phyloP scores from a whole-genome alignment of 2,329 filamentous ascomycete genomes.

The Davidsoniella australis region DNA sequence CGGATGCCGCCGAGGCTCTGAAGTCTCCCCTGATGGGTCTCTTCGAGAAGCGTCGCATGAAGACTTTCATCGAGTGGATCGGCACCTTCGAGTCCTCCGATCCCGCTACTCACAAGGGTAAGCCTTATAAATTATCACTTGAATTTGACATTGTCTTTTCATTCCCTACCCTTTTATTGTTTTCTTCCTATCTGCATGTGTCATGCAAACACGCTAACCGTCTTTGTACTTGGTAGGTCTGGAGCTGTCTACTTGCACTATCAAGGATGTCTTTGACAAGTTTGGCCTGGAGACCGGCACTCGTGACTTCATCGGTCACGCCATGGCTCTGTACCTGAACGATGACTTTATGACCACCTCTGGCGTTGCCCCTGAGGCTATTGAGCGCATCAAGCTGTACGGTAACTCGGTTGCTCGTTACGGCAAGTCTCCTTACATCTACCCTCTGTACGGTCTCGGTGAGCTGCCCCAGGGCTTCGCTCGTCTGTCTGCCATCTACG shows the following conservation, averaged over 20 bases:
- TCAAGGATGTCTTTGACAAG: slow-evolving; percentile 99
- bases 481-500: slow-evolving; percentile 93
- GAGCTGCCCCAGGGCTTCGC: slow-evolving; percentile 97
- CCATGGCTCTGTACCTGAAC: slow-evolving; percentile 92
- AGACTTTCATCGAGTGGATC: slow-evolving; percentile 93
- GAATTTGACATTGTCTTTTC: too few relatives aligned
- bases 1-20: slow-evolving; percentile 77
- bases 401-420: slow-evolving; percentile 95
- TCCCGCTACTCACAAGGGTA: slow-evolving; percentile 77
- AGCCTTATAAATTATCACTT: slow-evolving; percentile 15
- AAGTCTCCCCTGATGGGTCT: slow-evolving; percentile 89
- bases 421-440: slow-evolving; percentile 98
- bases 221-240: slow-evolving; percentile 40
- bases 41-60: slow-evolving; percentile 94
- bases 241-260: slow-evolving; percentile 60
- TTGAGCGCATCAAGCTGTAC: slow-evolving; percentile 87
- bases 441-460: slow-evolving; percentile 91
- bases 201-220: background rate
- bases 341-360: slow-evolving; percentile 59
- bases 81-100: slow-evolving; percentile 72
- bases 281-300: slow-evolving; percentile 82
- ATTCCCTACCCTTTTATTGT: background rate
- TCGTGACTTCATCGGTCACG: slow-evolving; percentile 91
- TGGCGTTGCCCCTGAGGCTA: slow-evolving; percentile 64
- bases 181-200: background rate